These are phyloP conservation scores for Zostera marina DNA, from an alignment of 116 monocot species.

Conservation along the genomic window DNA sequence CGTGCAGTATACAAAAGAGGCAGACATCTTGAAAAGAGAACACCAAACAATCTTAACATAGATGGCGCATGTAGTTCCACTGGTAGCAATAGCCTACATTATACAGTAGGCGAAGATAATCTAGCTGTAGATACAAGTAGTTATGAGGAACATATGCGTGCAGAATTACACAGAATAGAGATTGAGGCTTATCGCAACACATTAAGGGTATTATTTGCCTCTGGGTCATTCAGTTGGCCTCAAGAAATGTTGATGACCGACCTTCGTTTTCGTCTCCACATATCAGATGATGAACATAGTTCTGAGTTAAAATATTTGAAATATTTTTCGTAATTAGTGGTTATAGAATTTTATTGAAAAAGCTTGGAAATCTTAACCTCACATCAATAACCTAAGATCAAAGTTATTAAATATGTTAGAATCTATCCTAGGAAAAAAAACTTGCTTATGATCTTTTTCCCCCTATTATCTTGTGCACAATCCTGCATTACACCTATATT, in stretches of 20 bases:
- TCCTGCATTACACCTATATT: neutral
- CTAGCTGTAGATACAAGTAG: conserved; percentile 6
- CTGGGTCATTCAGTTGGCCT: conserved; percentile 76
- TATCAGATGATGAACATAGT: conserved; percentile 59
- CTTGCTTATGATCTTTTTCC: neutral
- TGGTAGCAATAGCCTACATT: conserved; percentile 15
- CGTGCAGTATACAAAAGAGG: conserved; percentile 27
- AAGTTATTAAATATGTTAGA: no score
- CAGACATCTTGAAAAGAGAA: conserved; percentile 8
- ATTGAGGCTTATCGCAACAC: conserved; percentile 42
- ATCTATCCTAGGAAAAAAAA: neutral
- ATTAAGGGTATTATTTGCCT: conserved; percentile 44
- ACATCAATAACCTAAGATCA: no score
- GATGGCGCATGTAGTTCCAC: conserved; percentile 63
- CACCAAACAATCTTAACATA: conserved; percentile 19
- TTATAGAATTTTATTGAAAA: neutral
- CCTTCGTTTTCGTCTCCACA: conserved; percentile 42
- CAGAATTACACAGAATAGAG: conserved; percentile 44
- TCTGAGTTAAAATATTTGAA: conserved; percentile 32
- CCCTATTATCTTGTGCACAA: neutral
- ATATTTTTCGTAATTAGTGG: conserved; percentile 3
- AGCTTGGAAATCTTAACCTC: neutral
- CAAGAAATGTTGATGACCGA: conserved; percentile 49
- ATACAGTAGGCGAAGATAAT: neutral
- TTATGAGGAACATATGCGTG: conserved; percentile 9